Percentiles rank a stretch among this genome's conserved stretches.
Evolutionary conservation across 305 asterid genomes (phyloP).

Genomic region (Fraxinus sp.): DNA sequence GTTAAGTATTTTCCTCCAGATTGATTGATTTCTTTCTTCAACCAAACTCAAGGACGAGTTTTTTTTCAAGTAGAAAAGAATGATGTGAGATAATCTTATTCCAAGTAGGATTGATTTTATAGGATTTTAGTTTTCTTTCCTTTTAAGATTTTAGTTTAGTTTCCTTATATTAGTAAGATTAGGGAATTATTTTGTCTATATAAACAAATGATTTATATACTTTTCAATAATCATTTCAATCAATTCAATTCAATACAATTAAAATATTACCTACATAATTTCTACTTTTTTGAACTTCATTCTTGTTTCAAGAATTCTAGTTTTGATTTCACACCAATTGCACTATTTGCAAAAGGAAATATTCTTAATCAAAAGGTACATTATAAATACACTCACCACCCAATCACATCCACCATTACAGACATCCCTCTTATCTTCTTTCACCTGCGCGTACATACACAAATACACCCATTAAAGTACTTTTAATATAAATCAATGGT

Average conservation of each 20-base stretch:
- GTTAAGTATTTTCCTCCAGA: no score
- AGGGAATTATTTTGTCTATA: neutral
- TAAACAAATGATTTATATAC: neutral
- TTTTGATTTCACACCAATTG: neutral
- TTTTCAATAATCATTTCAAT: neutral
- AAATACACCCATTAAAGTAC: no score
- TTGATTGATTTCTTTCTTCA: neutral
- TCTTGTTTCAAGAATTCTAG: neutral
- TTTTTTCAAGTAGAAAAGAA: neutral
- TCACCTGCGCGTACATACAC: no score
- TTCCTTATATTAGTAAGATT: neutral
- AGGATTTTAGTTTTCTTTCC: neutral
- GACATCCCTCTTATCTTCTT: no score
- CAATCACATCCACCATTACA: no score
- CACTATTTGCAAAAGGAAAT: neutral
- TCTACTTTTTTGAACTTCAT: neutral
- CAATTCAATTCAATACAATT: neutral
- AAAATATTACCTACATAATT: neutral
- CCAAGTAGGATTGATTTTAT: neutral
- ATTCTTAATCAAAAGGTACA: no score
- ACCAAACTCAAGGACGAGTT: neutral
- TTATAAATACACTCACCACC: no score
- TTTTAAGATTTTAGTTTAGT: neutral
- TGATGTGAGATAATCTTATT: neutral
- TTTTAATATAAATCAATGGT: no score